These are phyloP conservation scores for Nitzschia sp. DNA, from an alignment of 108 stramenopile species.

Conservation along the genomic window DNA sequence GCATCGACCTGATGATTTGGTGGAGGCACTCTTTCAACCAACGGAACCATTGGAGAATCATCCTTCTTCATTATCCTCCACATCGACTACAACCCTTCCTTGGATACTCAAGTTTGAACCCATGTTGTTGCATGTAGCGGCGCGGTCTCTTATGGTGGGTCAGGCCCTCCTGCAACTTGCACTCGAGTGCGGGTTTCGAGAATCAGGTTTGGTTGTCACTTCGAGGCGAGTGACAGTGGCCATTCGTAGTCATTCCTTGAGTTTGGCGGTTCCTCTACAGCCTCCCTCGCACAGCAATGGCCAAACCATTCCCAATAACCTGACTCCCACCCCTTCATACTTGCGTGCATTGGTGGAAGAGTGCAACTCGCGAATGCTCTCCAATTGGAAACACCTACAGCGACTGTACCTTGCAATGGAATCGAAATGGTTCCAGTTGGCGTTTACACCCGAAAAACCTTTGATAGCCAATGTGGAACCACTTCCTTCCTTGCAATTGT, in stretches of 20 bases:
- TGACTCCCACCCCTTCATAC: slow-evolving; percentile 40
- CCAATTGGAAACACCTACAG: slow-evolving; percentile 54
- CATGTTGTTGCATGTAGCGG: slow-evolving; percentile 78
- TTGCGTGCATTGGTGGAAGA: slow-evolving; percentile 49
- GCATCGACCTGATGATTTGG: slow-evolving; percentile 36
- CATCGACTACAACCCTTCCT: slow-evolving; percentile 2
- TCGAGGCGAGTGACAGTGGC: slow-evolving; percentile 68
- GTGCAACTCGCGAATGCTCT: slow-evolving; percentile 59
- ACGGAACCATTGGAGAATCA: too few species aligned
- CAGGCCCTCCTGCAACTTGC: slow-evolving; percentile 57
- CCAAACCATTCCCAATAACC: slow-evolving; percentile 8
- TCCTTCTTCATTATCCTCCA: not conserved
- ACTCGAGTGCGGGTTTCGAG: slow-evolving; percentile 73
- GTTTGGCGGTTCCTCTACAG: slow-evolving; percentile 47
- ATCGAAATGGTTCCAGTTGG: slow-evolving; percentile 41
- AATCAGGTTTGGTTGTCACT: slow-evolving; percentile 77
- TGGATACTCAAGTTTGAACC: slow-evolving; percentile 77
- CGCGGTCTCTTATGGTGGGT: slow-evolving; percentile 50
- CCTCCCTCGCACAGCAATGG: not conserved
- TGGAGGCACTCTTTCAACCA: slow-evolving; percentile 12
- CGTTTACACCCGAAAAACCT: not conserved
- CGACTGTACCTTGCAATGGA: slow-evolving; percentile 46
- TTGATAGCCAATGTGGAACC: slow-evolving; percentile 10
- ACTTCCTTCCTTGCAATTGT: slow-evolving; percentile 63
- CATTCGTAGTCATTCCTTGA: slow-evolving; percentile 61